Evolutionary conservation across 2,329 filamentous ascomycete genomes (phyloP).

Genomic region (Fusarium nurragi): DNA sequence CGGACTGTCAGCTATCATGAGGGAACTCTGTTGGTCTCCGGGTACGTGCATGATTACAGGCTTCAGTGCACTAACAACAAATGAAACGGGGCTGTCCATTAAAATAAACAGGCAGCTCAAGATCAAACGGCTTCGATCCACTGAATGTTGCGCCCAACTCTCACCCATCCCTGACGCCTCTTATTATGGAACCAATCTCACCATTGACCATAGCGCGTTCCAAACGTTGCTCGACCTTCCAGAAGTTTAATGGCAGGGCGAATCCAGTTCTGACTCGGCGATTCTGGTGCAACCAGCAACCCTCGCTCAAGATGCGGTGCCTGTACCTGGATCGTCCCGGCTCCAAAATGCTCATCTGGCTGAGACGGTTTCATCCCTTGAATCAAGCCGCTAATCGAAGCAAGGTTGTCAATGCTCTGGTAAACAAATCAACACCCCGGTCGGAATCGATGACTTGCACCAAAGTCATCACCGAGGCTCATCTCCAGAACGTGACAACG

Average conservation of each 20-base stretch:
- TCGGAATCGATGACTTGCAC: constrained; percentile 25
- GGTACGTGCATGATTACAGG: not conserved
- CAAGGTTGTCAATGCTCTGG: constrained; percentile 7
- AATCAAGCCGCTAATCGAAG: constrained; percentile 20
- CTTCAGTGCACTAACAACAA: not conserved
- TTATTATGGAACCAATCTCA: constrained; percentile 45
- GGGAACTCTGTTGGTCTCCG: constrained; percentile 33
- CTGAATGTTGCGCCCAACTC: constrained; percentile 42
- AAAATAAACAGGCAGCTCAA: constrained; percentile 26
- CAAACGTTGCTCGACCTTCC: constrained; percentile 43
- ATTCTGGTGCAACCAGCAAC: constrained; percentile 17
- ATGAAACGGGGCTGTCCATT: not conserved
- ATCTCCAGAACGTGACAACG: constrained; percentile 33
- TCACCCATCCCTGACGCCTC: constrained; percentile 30
- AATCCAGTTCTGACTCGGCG: constrained; percentile 32
- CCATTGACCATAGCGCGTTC: constrained; percentile 42
- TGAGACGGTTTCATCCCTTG: constrained; percentile 41
- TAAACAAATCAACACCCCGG: not conserved
- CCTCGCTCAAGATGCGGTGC: constrained; percentile 6
- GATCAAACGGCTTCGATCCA: constrained; percentile 26
- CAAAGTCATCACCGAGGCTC: constrained; percentile 31
- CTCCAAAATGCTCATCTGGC: constrained; percentile 26
- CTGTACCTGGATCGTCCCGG: constrained; percentile 31
- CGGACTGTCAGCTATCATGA: constrained; percentile 30
- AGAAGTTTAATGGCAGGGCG: constrained; percentile 44